phyloP scores from a whole-genome alignment of 2,329 filamentous ascomycete genomes.

The Scortechinia acanthostroma region DNA sequence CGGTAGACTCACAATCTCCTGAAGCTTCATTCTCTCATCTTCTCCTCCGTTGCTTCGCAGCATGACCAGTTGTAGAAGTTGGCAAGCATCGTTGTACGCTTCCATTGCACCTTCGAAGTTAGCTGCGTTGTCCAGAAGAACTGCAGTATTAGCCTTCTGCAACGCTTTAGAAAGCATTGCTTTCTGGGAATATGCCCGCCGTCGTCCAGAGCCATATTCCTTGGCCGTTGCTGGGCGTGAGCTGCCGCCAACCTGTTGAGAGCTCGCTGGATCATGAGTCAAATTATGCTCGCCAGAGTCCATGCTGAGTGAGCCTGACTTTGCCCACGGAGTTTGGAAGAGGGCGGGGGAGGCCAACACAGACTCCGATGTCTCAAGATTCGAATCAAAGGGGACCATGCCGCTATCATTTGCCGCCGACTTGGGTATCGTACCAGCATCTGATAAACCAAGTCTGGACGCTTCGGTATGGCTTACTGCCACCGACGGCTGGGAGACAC shows the following conservation, averaged over 20 bases:
- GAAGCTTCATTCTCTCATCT: conserved; percentile 74
- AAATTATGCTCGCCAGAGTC: not conserved
- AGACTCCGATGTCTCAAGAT: no score
- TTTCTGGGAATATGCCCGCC: conserved; percentile 69
- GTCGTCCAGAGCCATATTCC: not conserved
- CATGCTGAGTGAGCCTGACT: not conserved
- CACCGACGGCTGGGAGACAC: no score
- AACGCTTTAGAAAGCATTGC: conserved; percentile 93
- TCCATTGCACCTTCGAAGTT: conserved; percentile 87
- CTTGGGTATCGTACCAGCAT: no score
- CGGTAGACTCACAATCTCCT: conserved; percentile 72
- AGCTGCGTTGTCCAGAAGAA: conserved; percentile 89
- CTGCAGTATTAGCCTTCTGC: conserved; percentile 91
- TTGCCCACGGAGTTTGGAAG: not conserved
- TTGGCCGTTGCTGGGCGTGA: not conserved
- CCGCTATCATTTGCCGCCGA: no score
- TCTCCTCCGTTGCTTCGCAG: conserved; percentile 76
- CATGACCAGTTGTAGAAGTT: conserved; percentile 81
- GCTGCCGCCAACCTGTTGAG: not conserved
- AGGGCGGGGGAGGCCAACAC: not conserved
- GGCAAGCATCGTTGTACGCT: conserved; percentile 86
- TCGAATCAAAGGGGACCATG: no score
- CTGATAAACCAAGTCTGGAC: not conserved
- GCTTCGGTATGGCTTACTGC: not conserved
- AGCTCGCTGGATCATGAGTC: not conserved